Conservation (phyloP, 306 rosid genomes). For the Quercus agrifolia region DNA sequence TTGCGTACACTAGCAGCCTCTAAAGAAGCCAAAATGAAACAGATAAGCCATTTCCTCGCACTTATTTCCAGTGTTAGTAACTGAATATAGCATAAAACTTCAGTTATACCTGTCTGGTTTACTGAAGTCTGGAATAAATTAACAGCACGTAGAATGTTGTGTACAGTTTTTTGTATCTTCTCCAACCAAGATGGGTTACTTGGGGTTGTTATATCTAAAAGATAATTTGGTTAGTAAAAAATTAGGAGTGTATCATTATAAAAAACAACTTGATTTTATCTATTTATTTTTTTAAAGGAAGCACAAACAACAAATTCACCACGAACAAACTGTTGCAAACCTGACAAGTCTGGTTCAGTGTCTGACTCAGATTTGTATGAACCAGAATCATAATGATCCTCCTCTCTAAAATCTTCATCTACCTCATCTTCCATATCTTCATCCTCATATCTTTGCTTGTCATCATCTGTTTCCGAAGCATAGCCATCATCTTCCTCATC, state of each 20-base stretch:
- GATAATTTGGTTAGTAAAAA: background rate
- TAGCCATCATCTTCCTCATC: constrained; percentile 63
- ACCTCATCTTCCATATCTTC: constrained; percentile 44
- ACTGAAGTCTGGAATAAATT: constrained; percentile 87
- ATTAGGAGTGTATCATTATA: background rate
- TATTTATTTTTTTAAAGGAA: background rate
- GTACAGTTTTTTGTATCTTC: constrained; percentile 72
- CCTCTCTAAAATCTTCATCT: constrained; percentile 57
- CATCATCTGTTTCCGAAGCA: constrained; percentile 87
- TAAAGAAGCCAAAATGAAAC: constrained; percentile 38
- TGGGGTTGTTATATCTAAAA: constrained; percentile 48
- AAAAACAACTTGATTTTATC: too few species aligned
- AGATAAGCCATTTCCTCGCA: constrained; percentile 14
- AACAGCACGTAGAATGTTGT: constrained; percentile 60
- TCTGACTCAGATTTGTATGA: constrained; percentile 63
- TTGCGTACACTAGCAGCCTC: constrained; percentile 87
- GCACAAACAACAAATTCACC: constrained; percentile 9
- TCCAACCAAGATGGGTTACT: constrained; percentile 82
- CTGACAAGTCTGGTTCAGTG: constrained; percentile 58
- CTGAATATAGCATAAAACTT: constrained; percentile 7
- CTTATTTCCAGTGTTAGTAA: background rate
- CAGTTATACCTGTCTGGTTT: constrained; percentile 72
- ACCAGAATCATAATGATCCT: constrained; percentile 49
- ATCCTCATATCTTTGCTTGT: constrained; percentile 51
- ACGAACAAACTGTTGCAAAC: constrained; percentile 38